phyloP scores from a whole-genome alignment of 2,329 filamentous ascomycete genomes.

The Coleophoma crateriformis region DNA sequence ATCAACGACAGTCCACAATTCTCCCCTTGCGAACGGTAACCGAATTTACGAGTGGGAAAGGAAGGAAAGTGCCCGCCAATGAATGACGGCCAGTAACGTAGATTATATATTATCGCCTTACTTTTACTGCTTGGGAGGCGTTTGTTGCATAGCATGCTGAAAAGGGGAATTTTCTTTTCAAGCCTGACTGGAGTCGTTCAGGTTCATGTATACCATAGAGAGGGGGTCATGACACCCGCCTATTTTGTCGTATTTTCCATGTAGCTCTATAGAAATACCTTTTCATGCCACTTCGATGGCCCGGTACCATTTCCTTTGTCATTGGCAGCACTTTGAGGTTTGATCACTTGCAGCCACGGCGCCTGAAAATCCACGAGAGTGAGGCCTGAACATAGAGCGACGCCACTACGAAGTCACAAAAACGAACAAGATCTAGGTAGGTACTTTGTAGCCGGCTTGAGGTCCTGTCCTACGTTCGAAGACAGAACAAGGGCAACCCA shows the following conservation, averaged over 20 bases:
- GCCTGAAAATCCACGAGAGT: too few relatives aligned
- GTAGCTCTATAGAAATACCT: constrained; percentile 1
- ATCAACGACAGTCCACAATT: constrained; percentile 16
- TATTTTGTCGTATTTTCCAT: constrained; percentile 1
- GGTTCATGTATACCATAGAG: constrained; percentile 16
- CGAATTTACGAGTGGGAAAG: not conserved
- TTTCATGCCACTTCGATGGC: not conserved
- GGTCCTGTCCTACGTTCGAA: too few relatives aligned
- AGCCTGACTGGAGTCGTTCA: not conserved
- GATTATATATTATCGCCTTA: too few relatives aligned
- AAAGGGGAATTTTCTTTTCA: not conserved
- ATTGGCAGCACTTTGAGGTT: too few relatives aligned
- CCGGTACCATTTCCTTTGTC: too few relatives aligned
- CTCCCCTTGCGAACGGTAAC: constrained; percentile 6
- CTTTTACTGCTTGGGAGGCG: constrained; percentile 5
- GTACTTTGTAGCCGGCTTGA: too few relatives aligned
- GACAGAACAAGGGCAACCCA: too few relatives aligned
- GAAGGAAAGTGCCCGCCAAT: not conserved
- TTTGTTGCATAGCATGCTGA: constrained; percentile 16
- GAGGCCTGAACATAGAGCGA: too few relatives aligned
- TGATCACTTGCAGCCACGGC: too few relatives aligned
- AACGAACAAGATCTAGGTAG: too few relatives aligned
- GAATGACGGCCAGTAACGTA: constrained; percentile 1
- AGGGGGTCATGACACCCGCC: not conserved
- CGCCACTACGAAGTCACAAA: too few relatives aligned